Conservation (phyloP, 2,329 filamentous ascomycete genomes). For the Ophiostoma angusticollis region DNA sequence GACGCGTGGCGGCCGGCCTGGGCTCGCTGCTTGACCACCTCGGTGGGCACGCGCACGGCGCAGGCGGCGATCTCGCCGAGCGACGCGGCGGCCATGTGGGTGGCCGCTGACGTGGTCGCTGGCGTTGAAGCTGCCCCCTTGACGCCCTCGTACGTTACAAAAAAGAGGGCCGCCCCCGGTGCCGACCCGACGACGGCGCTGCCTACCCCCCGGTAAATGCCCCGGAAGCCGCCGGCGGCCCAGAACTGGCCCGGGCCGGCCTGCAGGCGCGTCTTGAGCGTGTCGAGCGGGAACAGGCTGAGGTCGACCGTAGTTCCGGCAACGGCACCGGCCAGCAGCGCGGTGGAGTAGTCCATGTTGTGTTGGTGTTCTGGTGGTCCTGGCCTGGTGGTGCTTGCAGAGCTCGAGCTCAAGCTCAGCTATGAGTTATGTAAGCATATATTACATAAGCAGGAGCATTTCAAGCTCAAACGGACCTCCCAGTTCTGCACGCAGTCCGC, state of each 20-base stretch:
- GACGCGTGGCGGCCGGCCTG: conserved; percentile 74
- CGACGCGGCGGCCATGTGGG: conserved; percentile 76
- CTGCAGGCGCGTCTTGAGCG: conserved; percentile 94
- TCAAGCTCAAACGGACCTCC: no score
- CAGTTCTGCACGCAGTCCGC: no score
- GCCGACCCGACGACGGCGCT: conserved; percentile 82
- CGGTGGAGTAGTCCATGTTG: conserved; percentile 39
- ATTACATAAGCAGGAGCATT: not conserved
- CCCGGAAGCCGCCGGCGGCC: conserved; percentile 72
- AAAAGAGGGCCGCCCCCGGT: conserved; percentile 91
- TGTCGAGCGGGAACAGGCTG: conserved; percentile 94
- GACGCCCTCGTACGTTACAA: conserved; percentile 78
- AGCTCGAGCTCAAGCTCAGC: no score
- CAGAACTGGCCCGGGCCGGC: conserved; percentile 56
- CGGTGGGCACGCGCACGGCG: conserved; percentile 81
- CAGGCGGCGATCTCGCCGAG: conserved; percentile 87
- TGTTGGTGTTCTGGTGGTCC: no score
- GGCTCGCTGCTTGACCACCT: conserved; percentile 93
- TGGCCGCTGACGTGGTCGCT: conserved; percentile 21
- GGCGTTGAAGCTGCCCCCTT: conserved; percentile 39
- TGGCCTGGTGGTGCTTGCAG: no score
- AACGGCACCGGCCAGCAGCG: conserved; percentile 69
- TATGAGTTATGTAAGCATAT: not conserved
- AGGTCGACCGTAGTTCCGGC: conserved; percentile 95
- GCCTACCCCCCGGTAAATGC: conserved; percentile 87